Percentiles rank a stretch among this genome's conserved stretches.
Conservation (phyloP, 1,284 basidiomycete species). For the Chondrostereum purpureum region DNA sequence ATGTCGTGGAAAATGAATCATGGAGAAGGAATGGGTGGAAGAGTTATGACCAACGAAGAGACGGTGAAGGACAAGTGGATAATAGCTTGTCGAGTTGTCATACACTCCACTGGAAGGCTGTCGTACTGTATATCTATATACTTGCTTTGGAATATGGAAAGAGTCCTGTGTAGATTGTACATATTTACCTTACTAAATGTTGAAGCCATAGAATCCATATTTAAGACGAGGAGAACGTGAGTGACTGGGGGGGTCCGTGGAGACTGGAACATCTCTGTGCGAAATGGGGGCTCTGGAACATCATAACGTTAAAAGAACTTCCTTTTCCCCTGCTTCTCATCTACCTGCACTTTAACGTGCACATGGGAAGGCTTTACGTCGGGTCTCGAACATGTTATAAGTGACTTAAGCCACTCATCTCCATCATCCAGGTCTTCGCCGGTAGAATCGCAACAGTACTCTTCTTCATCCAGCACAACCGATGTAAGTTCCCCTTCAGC, state of each 20-base stretch:
- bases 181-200: background rate
- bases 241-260: too few species aligned
- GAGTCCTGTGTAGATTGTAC: background rate
- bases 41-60: too few species aligned
- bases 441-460: conserved; percentile 28
- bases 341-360: conserved; percentile 64
- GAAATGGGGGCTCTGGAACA: conserved; percentile 1
- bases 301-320: conserved; percentile 51
- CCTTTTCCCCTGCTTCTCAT: conserved; percentile 67
- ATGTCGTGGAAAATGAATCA: conserved; percentile 12
- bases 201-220: background rate
- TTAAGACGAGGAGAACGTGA: conserved; percentile 1
- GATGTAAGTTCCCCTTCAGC: background rate
- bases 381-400: conserved; percentile 61
- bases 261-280: too few species aligned
- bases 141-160: background rate
- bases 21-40: conserved; percentile 1
- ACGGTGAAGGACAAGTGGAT: too few species aligned
- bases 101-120: too few species aligned
- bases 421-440: conserved; percentile 57
- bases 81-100: too few species aligned
- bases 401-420: conserved; percentile 72
- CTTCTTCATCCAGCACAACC: conserved; percentile 9
- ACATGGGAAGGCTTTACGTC: conserved; percentile 45
- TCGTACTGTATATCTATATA: background rate